These are phyloP conservation scores for Chiua virens DNA, from an alignment of 768 basidiomycete species.

Conservation along the genomic window DNA sequence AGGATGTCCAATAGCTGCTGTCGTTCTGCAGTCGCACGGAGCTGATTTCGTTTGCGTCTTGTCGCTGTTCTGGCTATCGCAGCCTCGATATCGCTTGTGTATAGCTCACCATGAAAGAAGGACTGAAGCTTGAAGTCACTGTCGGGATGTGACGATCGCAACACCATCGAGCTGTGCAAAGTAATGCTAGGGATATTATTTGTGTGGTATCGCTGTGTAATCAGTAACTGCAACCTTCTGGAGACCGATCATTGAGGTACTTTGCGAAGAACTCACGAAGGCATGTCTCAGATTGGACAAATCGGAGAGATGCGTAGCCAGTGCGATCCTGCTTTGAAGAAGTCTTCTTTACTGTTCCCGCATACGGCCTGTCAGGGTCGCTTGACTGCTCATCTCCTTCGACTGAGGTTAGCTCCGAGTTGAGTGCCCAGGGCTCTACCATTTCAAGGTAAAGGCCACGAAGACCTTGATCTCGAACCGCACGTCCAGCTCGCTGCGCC, in stretches of 20 bases:
- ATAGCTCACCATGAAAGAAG: conserved; percentile 1
- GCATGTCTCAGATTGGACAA: background rate
- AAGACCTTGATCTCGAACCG: background rate
- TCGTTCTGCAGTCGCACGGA: too few relatives aligned
- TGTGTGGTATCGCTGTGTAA: too few relatives aligned
- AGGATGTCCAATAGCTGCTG: too few relatives aligned
- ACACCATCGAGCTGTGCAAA: background rate
- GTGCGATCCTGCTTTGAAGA: conserved; percentile 3
- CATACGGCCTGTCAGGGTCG: background rate
- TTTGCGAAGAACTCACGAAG: background rate
- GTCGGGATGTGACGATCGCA: background rate
- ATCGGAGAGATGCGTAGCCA: background rate
- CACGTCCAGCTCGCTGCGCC: background rate
- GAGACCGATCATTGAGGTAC: background rate
- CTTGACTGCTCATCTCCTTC: too few relatives aligned
- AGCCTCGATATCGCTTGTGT: too few relatives aligned
- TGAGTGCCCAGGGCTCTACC: conserved; percentile 1
- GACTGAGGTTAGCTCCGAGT: background rate
- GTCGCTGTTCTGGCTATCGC: background rate
- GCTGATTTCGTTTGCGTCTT: background rate
- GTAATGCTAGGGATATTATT: background rate
- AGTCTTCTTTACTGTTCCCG: background rate
- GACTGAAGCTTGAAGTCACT: background rate
- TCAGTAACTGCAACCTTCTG: too few relatives aligned
- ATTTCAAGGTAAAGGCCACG: background rate